Conservation (phyloP, 177 flowering plant species). For the Telopea speciosissima region DNA sequence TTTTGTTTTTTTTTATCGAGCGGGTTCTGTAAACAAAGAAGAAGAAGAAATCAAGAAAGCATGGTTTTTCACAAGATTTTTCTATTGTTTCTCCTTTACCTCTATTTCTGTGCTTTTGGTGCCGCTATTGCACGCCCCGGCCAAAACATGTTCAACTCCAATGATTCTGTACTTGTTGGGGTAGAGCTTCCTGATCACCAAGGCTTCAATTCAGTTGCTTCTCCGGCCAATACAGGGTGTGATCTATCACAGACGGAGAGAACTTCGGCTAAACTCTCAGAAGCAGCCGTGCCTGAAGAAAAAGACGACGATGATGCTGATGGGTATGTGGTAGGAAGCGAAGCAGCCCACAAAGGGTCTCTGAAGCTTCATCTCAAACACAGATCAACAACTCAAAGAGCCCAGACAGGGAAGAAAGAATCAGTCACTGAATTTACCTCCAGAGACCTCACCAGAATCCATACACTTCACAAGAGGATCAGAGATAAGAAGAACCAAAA, state of each 20-base stretch:
- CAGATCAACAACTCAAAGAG: slow-evolving; percentile 16
- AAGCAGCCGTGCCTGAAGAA: slow-evolving; percentile 8
- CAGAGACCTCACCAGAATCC: slow-evolving; percentile 62
- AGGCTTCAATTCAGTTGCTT: slow-evolving; percentile 50
- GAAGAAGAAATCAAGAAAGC: slow-evolving; percentile 11
- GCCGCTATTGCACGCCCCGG: slow-evolving; percentile 7
- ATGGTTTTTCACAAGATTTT: slow-evolving; percentile 11
- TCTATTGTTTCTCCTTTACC: neutral
- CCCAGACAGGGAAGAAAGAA: slow-evolving; percentile 16
- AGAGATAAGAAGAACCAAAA: slow-evolving; percentile 65
- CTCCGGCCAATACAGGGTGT: slow-evolving; percentile 38
- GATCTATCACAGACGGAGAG: slow-evolving; percentile 14
- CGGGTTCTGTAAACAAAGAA: slow-evolving; percentile 1
- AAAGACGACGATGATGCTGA: slow-evolving; percentile 6
- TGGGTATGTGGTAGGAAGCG: neutral
- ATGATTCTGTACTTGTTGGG: slow-evolving; percentile 40
- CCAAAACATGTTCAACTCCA: slow-evolving; percentile 19
- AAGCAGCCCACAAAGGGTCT: slow-evolving; percentile 10
- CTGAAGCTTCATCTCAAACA: slow-evolving; percentile 53
- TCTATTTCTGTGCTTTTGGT: slow-evolving; percentile 1
- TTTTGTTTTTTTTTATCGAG: neutral
- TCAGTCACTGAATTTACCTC: slow-evolving; percentile 40
- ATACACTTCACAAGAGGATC: slow-evolving; percentile 51
- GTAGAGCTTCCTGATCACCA: slow-evolving; percentile 52
- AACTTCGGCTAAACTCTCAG: slow-evolving; percentile 1